Conservation (phyloP, 2,329 filamentous ascomycete species). For the Calcarisporium arbuscula region DNA sequence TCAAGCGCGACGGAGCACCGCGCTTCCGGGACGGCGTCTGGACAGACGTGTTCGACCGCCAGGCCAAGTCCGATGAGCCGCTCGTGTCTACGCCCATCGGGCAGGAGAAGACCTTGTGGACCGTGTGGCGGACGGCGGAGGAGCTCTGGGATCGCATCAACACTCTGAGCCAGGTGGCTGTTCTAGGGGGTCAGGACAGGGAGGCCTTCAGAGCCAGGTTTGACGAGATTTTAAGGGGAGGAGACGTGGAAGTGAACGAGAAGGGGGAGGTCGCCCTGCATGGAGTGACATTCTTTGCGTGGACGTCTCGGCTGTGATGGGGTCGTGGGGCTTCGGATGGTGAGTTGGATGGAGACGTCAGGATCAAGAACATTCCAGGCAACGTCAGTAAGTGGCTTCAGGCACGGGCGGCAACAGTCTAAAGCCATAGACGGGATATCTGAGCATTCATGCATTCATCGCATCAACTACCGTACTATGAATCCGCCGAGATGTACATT, state of each 20-base stretch:
- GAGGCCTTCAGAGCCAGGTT: constrained; percentile 43
- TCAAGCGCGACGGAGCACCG: constrained; percentile 48
- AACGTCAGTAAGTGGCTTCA: constrained; percentile 15
- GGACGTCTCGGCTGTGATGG: constrained; percentile 45
- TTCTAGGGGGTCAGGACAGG: constrained; percentile 46
- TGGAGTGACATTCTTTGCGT: constrained; percentile 56
- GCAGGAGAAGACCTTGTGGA: constrained; percentile 49
- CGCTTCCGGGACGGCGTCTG: constrained; percentile 61
- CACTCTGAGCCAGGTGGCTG: constrained; percentile 63
- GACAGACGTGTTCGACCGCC: constrained; percentile 57
- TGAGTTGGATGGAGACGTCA: constrained; percentile 1
- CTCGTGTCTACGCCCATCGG: constrained; percentile 58
- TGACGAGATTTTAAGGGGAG: constrained; percentile 45
- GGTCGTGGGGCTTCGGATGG: too few relatives aligned
- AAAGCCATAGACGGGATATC: too few relatives aligned
- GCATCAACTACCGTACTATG: too few relatives aligned
- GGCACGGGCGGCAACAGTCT: too few relatives aligned
- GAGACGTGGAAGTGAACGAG: constrained; percentile 52
- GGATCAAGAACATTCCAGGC: constrained; percentile 6
- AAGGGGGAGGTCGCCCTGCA: constrained; percentile 58
- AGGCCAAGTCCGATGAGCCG: constrained; percentile 39
- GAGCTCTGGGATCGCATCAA: constrained; percentile 57
- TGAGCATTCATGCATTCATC: too few relatives aligned
- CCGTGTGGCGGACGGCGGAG: constrained; percentile 50
- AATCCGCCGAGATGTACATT: constrained; percentile 66